Evolutionary conservation across 139 green algal species (phyloP), one percentile per base, ranked within the genome.

Genomic region (Chlorella sp.): DNA sequence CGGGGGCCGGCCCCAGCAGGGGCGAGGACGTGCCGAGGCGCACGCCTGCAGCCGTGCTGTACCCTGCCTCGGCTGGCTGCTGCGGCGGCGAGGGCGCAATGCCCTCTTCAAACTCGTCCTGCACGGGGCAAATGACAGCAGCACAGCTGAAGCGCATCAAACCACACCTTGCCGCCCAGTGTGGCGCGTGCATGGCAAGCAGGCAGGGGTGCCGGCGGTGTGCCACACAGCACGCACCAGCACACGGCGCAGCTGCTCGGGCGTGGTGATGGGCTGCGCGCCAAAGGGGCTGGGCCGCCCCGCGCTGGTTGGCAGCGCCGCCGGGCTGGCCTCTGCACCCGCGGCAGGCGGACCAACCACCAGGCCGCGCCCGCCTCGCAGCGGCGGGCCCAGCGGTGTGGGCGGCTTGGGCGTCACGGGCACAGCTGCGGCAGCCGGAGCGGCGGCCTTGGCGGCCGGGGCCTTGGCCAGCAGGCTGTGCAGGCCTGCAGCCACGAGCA

Each of bases 211-310:
- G 58, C 58, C 58, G 8, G 46, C 58, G 9, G 24, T 34, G 9
- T 8, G 58, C 6, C 38, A 14, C 69, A 5, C 17, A 6, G 7
- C 32, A 4, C 74, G n/a, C 74, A 80, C 74, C 74, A 80, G 74
- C 74, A 80, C 74, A 5, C 74, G 74, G 19, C 48, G 74, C 74
- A 80, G 74, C 74, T 80, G 74, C 48, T 80, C 74, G 0, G 74
- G 74, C 19, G 74, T 80, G 34, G 48, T 67, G 46, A 65, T 46
- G 30, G 32, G 46, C 44, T 44, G 34, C 36, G 34, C 6, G 46
- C 44, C 36, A 46, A 62, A 79, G n/a, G 46, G 74, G 74, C 48
- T 46, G 46, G 74, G 48, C 48, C 74, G n/a, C 14, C 74, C 74
- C 8, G 74, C 48, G 48, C 74, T 80, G 74, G 46, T 43, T 3